phyloP scores from a whole-genome alignment of 768 basidiomycete species.

The Calocera cornea region DNA sequence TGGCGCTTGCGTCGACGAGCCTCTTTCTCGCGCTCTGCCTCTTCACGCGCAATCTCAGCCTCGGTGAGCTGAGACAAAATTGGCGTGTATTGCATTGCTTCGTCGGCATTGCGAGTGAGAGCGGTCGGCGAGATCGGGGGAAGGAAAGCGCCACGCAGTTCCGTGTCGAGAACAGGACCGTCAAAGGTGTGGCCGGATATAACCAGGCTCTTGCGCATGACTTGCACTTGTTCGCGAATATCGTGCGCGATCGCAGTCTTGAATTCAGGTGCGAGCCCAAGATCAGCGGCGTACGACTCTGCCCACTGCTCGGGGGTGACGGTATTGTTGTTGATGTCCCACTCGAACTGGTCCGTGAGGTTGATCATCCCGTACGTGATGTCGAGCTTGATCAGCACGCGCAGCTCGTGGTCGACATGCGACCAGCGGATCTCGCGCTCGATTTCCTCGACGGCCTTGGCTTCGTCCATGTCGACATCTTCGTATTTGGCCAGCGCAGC shows the following conservation, averaged over 20 bases:
- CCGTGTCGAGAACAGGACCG: constrained; percentile 72
- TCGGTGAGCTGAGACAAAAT: constrained; percentile 79
- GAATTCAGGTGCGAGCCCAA: constrained; percentile 88
- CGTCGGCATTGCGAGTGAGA: constrained; percentile 56
- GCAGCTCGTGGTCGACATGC: constrained; percentile 63
- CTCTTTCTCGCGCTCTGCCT: constrained; percentile 91
- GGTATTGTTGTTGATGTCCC: constrained; percentile 73
- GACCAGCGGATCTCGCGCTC: constrained; percentile 30
- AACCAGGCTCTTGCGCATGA: constrained; percentile 83
- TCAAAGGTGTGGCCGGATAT: constrained; percentile 78
- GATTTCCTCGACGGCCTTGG: constrained; percentile 38
- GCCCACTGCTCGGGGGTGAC: constrained; percentile 90
- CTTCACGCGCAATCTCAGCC: constrained; percentile 74
- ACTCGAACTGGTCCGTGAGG: constrained; percentile 93
- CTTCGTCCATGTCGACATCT: constrained; percentile 42
- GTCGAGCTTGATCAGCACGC: constrained; percentile 92
- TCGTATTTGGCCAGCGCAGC: constrained; percentile 22
- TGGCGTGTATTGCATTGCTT: constrained; percentile 71
- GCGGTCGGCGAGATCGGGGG: constrained; percentile 55
- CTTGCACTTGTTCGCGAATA: constrained; percentile 88
- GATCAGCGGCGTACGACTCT: constrained; percentile 66
- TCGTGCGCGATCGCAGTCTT: constrained; percentile 91
- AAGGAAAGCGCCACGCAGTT: constrained; percentile 77
- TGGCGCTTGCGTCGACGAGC: constrained; percentile 64
- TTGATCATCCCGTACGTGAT: constrained; percentile 88